phyloP scores from a whole-genome alignment of 805 yeast species.

The Metschnikowia drakensbergensis region DNA sequence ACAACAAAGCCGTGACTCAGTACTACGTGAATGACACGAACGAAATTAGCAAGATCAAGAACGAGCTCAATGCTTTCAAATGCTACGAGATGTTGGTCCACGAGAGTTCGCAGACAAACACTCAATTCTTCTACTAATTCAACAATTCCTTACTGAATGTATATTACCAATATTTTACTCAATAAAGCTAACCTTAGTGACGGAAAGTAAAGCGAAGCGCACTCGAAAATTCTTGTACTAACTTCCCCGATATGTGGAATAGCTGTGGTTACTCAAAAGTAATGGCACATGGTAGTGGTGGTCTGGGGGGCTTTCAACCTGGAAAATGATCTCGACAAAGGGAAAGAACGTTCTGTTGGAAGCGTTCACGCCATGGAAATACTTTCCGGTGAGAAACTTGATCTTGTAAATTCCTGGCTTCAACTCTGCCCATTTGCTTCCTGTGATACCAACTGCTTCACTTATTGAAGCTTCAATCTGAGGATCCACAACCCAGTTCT shows the following conservation, averaged over 20 bases:
- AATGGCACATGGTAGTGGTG: slow-evolving; percentile 88
- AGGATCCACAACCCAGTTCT: slow-evolving; percentile 58
- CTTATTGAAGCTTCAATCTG: slow-evolving; percentile 14
- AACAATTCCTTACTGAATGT: not conserved
- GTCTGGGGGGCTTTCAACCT: slow-evolving; percentile 62
- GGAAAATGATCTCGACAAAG: slow-evolving; percentile 74
- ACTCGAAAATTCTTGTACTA: slow-evolving; percentile 18
- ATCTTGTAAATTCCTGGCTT: slow-evolving; percentile 69
- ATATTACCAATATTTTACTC: not conserved
- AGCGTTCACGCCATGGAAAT: slow-evolving; percentile 40
- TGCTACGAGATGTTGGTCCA: slow-evolving; percentile 66
- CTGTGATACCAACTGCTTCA: slow-evolving; percentile 27
- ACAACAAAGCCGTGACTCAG: slow-evolving; percentile 49
- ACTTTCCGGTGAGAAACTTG: slow-evolving; percentile 70
- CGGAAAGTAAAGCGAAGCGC: too few relatives aligned
- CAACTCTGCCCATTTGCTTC: slow-evolving; percentile 43
- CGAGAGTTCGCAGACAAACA: slow-evolving; percentile 52
- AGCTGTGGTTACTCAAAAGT: slow-evolving; percentile 78
- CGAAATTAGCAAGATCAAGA: slow-evolving; percentile 53
- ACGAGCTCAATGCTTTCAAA: slow-evolving; percentile 63
- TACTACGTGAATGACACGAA: slow-evolving; percentile 48
- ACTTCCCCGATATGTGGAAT: slow-evolving; percentile 88
- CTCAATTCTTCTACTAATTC: slow-evolving; percentile 57
- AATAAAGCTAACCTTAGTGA: too few relatives aligned
- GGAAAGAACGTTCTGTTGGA: slow-evolving; percentile 70